Percentiles rank a stretch among this genome's conserved stretches.
Evolutionary conservation across 768 basidiomycete genomes (phyloP).

Genomic region (Candolleomyces aberdarensis): DNA sequence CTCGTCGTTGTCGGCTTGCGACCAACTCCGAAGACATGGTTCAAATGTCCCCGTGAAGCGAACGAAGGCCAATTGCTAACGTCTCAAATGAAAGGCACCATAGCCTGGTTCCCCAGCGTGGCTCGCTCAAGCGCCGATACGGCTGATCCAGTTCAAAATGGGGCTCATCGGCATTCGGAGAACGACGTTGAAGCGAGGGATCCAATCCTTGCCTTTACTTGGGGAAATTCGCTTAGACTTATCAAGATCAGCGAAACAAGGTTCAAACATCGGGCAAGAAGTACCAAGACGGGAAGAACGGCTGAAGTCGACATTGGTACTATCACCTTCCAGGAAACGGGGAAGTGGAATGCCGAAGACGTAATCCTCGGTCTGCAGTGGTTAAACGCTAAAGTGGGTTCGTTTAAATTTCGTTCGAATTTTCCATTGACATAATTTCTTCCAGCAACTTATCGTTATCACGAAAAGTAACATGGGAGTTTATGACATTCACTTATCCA

Average conservation of each 20-base stretch:
- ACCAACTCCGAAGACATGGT: slow-evolving; percentile 91
- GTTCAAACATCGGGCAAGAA: slow-evolving; percentile 45
- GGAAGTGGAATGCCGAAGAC: slow-evolving; percentile 57
- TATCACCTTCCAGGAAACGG: slow-evolving; percentile 59
- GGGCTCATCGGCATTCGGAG: slow-evolving; percentile 8
- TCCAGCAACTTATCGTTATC: slow-evolving; percentile 66
- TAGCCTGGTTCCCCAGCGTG: slow-evolving; percentile 84
- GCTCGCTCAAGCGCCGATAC: slow-evolving; percentile 12
- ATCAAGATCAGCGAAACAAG: slow-evolving; percentile 64
- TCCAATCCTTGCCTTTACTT: slow-evolving; percentile 81
- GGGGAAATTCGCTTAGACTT: slow-evolving; percentile 69
- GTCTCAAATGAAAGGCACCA: slow-evolving; percentile 51
- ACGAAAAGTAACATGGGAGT: slow-evolving; percentile 61
- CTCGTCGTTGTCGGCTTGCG: slow-evolving; percentile 91
- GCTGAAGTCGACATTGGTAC: slow-evolving; percentile 60
- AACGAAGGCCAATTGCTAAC: slow-evolving; percentile 42
- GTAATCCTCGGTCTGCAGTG: slow-evolving; percentile 78
- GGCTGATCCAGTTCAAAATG: slow-evolving; percentile 21
- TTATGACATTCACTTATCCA: slow-evolving; percentile 57
- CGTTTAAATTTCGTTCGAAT: slow-evolving; percentile 15
- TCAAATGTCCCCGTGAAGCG: slow-evolving; percentile 59
- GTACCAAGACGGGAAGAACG: slow-evolving; percentile 57
- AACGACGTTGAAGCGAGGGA: slow-evolving; percentile 25
- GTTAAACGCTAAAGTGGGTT: slow-evolving; percentile 84
- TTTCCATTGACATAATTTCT: slow-evolving; percentile 4